A percentile compares a stretch with the other conserved stretches of the same genome.
Evolutionary conservation across 1,284 basidiomycete genomes (phyloP).

Genomic region (Melampsora abietis-canadensis): DNA sequence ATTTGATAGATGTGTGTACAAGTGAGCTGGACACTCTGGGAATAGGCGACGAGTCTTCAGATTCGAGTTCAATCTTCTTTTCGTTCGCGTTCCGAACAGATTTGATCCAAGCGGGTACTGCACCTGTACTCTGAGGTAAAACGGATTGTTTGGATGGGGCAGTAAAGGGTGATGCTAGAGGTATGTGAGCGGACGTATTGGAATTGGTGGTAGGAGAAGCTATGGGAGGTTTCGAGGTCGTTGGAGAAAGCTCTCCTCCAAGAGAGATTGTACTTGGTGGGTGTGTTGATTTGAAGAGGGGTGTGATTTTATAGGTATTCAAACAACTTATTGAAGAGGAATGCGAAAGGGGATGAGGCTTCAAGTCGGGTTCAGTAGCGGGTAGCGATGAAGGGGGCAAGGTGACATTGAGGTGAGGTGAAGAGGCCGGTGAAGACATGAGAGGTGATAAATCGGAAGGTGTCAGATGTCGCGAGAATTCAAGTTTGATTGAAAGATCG

Average conservation of each 20-base stretch:
- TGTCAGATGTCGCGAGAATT: slow-evolving; percentile 3
- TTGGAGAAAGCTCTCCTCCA: slow-evolving; percentile 1
- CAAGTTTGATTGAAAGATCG: slow-evolving; percentile 4
- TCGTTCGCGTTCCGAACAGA: slow-evolving; percentile 33
- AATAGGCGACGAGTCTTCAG: too few relatives aligned
- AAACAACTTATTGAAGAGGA: not conserved
- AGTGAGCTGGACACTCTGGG: not conserved
- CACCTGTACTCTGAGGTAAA: slow-evolving; percentile 12
- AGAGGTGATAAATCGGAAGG: not conserved
- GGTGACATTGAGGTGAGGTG: not conserved
- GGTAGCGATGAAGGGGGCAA: not conserved
- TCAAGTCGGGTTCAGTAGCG: not conserved
- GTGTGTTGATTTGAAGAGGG: not conserved
- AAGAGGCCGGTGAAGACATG: not conserved
- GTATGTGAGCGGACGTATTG: not conserved
- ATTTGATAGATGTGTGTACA: not conserved
- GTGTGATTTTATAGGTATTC: too few relatives aligned
- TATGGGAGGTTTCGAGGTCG: slow-evolving; percentile 6
- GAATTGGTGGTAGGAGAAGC: slow-evolving; percentile 13
- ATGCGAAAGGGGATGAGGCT: not conserved
- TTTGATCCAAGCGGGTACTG: slow-evolving; percentile 39
- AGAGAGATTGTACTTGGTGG: slow-evolving; percentile 8
- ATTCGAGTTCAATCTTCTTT: not conserved
- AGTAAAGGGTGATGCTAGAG: not conserved
- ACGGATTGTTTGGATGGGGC: slow-evolving; percentile 7